Evolutionary conservation across 495 filamentous ascomycete genomes (phyloP), one percentile per base, ranked within the genome.

Genomic region (Amphirosellinia nigrospora): DNA sequence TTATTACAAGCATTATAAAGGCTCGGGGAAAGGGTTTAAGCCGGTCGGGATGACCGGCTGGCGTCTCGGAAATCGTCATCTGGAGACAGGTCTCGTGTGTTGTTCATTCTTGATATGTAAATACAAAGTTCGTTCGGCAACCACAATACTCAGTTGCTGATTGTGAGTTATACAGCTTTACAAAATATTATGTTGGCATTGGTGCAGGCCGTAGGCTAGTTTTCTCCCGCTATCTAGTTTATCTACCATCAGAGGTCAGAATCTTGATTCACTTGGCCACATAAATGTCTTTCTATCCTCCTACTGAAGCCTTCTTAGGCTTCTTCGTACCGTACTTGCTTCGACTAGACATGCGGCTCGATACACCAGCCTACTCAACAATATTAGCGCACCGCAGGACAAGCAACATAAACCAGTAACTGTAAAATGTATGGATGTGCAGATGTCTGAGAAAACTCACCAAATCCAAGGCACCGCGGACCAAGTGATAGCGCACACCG

Each of bases 311-410:
- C 75, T 87, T 88, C 89, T 97, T 98, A 1, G 96, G 95, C 83
- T 97, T 98, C 90, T 99, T 99, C 16, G 96, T 97, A 69, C 96
- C 96, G 75, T 96, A 99, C 84, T 99, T 99, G 67, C 93, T 97
- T 75, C 96, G 87, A 78, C 91, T 92, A 3, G 88, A 92, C 79
- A 91, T 85, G 64, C 96, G 86, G 76, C 89, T 95, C 19, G 86
- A 88, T 72, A 99, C 96, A 83, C 96, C 96, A 78, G 94, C 93
- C 96, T 98, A 39, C 7, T 16, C 16, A 61, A n/a, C 10, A 11
- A 15, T n/a, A 16, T 69, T 52, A 69, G 56, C 8, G 16, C 10
- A 43, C 46, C 10, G n/a, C 53, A 58, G 0, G 19, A 36, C n/a
- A n/a, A n/a, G n/a, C n/a, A n/a, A n/a, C n/a, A n/a, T n/a, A n/a